These are phyloP conservation scores for Clavariopsis aquatica DNA, from an alignment of 495 filamentous ascomycete genomes.

Conservation along the genomic window DNA sequence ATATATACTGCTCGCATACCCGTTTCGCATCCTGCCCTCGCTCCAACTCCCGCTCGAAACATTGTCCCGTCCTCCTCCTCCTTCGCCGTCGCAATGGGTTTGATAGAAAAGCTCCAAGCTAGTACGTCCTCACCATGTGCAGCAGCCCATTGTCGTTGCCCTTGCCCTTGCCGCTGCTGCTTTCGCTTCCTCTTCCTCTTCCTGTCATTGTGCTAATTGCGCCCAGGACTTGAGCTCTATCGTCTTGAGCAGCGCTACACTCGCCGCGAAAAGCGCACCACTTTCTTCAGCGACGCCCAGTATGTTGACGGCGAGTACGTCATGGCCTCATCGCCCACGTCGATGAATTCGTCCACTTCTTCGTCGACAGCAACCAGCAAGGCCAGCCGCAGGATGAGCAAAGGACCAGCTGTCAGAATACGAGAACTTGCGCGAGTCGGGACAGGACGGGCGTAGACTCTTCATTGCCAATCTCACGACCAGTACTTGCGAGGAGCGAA, in stretches of 20 bases:
- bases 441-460: conserved; percentile 3
- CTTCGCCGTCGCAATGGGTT: conserved; percentile 30
- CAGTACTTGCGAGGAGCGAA: conserved; percentile 7
- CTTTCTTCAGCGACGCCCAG: conserved; percentile 78
- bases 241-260: conserved; percentile 92
- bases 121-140: conserved; percentile 29
- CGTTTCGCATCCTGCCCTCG: conserved; percentile 9
- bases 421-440: conserved; percentile 30
- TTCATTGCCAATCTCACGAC: not conserved
- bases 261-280: conserved; percentile 78
- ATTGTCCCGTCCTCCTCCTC: not conserved
- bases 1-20: conserved; percentile 14
- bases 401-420: conserved; percentile 28
- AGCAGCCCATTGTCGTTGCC: no score
- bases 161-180: no score
- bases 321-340: conserved; percentile 49
- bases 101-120: conserved; percentile 39
- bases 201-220: conserved; percentile 27
- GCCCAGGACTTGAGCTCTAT: conserved; percentile 77
- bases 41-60: conserved; percentile 2
- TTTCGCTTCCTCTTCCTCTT: no score
- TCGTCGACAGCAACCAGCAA: not conserved
- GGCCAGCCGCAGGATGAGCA: conserved; percentile 30
- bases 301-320: conserved; percentile 95
- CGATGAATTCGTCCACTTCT: not conserved